Evolutionary conservation across 495 filamentous ascomycete genomes (phyloP).

Genomic region (Astrothelium subdiscretum): DNA sequence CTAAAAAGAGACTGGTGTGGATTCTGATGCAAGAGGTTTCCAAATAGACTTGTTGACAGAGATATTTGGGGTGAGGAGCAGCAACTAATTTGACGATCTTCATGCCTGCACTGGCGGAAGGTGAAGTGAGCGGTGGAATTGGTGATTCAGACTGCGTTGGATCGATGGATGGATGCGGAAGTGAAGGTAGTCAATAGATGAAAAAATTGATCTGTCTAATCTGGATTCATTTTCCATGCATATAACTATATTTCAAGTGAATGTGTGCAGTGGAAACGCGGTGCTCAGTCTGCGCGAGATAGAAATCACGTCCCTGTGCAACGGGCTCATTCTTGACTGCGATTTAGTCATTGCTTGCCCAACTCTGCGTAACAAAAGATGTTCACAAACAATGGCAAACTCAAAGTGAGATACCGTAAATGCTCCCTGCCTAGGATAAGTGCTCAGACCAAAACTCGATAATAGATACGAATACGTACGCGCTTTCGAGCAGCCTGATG

Average conservation of each 20-base stretch:
- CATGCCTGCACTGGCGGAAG: background rate
- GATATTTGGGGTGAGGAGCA: no score
- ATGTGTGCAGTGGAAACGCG: no score
- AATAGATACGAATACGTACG: slow-evolving; percentile 86
- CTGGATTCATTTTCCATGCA: background rate
- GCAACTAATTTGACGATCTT: background rate
- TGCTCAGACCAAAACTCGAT: background rate
- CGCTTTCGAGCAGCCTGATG: slow-evolving; percentile 69
- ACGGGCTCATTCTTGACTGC: background rate
- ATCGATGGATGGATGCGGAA: background rate
- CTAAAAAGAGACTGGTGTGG: background rate
- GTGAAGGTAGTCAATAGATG: background rate
- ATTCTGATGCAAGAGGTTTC: no score
- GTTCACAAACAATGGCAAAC: slow-evolving; percentile 41
- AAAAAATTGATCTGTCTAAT: background rate
- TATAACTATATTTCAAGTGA: no score
- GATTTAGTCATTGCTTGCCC: background rate
- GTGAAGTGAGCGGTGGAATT: background rate
- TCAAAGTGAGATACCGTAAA: slow-evolving; percentile 40
- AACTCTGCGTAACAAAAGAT: background rate
- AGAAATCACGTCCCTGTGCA: no score
- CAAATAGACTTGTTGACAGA: no score
- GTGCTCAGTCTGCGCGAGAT: no score
- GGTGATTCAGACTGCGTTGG: background rate
- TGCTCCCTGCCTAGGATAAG: slow-evolving; percentile 14